Percentiles rank a stretch among this genome's conserved stretches.
Evolutionary conservation across 768 basidiomycete genomes (phyloP).

Genomic region (Mrakia frigida): DNA sequence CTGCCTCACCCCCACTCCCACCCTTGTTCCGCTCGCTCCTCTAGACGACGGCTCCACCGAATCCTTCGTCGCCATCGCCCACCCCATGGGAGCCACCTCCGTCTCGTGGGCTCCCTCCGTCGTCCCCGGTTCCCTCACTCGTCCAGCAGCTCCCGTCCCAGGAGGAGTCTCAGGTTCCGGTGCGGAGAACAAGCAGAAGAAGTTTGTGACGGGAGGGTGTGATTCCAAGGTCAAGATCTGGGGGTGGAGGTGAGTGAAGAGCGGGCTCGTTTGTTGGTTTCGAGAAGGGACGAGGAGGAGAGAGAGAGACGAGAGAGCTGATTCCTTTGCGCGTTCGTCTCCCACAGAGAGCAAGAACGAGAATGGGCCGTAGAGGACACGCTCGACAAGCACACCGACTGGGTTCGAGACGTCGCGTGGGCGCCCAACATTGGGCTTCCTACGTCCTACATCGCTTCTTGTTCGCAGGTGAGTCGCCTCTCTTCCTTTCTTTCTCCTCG

Average conservation of each 20-base stretch:
- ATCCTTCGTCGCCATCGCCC: slow-evolving; percentile 88
- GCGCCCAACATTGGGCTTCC: slow-evolving; percentile 95
- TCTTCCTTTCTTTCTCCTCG: not conserved
- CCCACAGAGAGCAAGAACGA: slow-evolving; percentile 65
- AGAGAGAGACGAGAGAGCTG: not conserved
- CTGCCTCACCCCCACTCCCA: not conserved
- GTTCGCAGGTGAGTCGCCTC: slow-evolving; percentile 62
- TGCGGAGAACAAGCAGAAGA: slow-evolving; percentile 67
- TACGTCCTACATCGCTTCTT: slow-evolving; percentile 89
- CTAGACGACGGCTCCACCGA: slow-evolving; percentile 95
- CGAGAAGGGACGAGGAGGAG: not conserved
- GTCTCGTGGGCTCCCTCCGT: slow-evolving; percentile 96
- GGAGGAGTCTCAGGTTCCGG: slow-evolving; percentile 30
- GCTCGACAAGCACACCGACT: slow-evolving; percentile 88
- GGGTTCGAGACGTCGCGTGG: slow-evolving; percentile 99
- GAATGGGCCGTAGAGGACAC: slow-evolving; percentile 87
- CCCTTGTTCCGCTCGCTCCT: not conserved
- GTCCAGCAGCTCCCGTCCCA: slow-evolving; percentile 45
- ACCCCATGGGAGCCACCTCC: slow-evolving; percentile 93
- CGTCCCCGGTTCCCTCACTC: slow-evolving; percentile 75
- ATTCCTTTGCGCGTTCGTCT: not conserved
- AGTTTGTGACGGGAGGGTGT: slow-evolving; percentile 92
- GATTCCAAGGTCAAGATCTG: slow-evolving; percentile 94
- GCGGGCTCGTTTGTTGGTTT: not conserved
- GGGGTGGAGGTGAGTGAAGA: slow-evolving; percentile 55